Base-by-base conservation (phyloP, 129 eudicot species). In the Arctium lappa region DNA sequence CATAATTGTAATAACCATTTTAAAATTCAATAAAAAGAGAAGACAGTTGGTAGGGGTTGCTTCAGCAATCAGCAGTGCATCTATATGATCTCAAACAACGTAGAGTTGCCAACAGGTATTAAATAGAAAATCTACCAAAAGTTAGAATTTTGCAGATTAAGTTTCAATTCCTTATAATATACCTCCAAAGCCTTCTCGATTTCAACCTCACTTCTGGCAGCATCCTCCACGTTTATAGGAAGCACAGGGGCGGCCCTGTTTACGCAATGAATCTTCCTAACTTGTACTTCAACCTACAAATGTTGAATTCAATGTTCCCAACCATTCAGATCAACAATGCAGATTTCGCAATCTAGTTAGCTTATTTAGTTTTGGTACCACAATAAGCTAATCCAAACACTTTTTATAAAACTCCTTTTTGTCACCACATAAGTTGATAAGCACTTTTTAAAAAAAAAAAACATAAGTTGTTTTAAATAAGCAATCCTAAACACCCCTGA, bases 141-240 rank as follows among this genome's bases (percentile, higher is more conserved):
- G 46, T 0, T 40, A 40, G 8, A 40, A 5, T 40, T 40, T 40
- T 40, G 46, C 46, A 5, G 46, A 40, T 6, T 40, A 40, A 13
- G 3, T 2, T 8, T 10, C 4, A 68, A 8, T 27, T 8, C 13
- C 3, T 38, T 1, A 40, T 34, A 77, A 29, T 63, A 34, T 85
- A 91, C 98, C 97, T 94, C 80, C 85, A 85, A 82, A 60, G 90
- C 91, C 32, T 75, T 86, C 69, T 89, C 97, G 6, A 94, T 92
- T 77, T 94, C 98, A 31, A 56, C 82, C 33, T 94, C 98, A 82
- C 97, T 92, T 76, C 98, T 90, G 11, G 98, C 91, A 66, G 98
- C 98, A 87, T 94, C 98, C 82, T 94, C 98, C 15, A 94, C 87
- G 42, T 86, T 92, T 3, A 94, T 91, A 72, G 98, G 98, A 74